Percentiles rank a stretch among this genome's conserved stretches.
Evolutionary conservation across 176 grass and related monocot genomes (phyloP).

Genomic region (Cenchrus americanus): DNA sequence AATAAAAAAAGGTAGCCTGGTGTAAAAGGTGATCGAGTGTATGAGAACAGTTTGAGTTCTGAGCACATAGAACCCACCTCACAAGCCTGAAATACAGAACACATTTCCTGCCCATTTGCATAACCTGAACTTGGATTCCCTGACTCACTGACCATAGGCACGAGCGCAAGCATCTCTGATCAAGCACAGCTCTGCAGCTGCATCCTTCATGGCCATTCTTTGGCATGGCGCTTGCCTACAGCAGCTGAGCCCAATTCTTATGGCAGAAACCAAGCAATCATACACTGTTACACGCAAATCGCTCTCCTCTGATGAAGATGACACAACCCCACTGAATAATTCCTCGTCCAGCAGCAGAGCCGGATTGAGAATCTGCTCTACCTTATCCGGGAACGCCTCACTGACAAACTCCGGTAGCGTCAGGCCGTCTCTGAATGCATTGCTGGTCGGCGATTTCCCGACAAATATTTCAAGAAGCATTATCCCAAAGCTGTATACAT

Average conservation of each 20-base stretch:
- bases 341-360: not conserved
- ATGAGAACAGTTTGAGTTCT: too few relatives aligned
- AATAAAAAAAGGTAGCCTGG: too few relatives aligned
- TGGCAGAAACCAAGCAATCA: slow-evolving; percentile 31
- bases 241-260: slow-evolving; percentile 28
- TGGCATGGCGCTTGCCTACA: slow-evolving; percentile 7
- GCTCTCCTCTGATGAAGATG: not conserved
- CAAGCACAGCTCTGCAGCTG: not conserved
- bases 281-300: slow-evolving; percentile 10
- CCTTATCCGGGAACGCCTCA: slow-evolving; percentile 28
- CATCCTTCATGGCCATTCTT: slow-evolving; percentile 39
- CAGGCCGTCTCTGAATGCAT: slow-evolving; percentile 12
- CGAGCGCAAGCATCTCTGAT: slow-evolving; percentile 33
- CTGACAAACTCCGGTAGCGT: slow-evolving; percentile 30
- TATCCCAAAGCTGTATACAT: slow-evolving; percentile 59
- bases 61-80: too few relatives aligned
- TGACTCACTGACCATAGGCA: not conserved
- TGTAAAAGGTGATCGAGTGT: too few relatives aligned
- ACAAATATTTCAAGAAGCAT: slow-evolving; percentile 45
- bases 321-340: not conserved
- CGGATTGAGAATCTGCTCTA: slow-evolving; percentile 37
- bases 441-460: slow-evolving; percentile 26
- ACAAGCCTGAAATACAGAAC: too few relatives aligned
- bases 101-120: too few relatives aligned
- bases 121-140: too few relatives aligned